Evolutionary conservation across 108 stramenopile genomes (phyloP).

Genomic region (Nitzschia sp.): DNA sequence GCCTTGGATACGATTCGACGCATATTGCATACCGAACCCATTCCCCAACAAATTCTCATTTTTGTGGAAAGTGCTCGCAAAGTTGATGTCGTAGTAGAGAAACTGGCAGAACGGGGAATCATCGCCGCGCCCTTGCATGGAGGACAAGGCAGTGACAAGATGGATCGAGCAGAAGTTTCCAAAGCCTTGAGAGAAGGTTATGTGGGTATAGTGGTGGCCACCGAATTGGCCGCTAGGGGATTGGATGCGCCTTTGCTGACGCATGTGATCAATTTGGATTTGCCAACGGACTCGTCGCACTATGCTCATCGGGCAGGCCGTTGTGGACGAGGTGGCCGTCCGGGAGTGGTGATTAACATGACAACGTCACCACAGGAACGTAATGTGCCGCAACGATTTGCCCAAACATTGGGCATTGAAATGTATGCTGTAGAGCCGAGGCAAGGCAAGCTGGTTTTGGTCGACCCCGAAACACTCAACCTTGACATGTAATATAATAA

Average conservation of each 20-base stretch:
- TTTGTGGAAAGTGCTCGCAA: constrained; percentile 83
- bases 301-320: constrained; percentile 87
- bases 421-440: constrained; percentile 75
- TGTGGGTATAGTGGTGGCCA: constrained; percentile 87
- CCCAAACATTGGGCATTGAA: constrained; percentile 61
- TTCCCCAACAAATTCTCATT: constrained; percentile 85
- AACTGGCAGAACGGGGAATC: constrained; percentile 75
- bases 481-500: neutral
- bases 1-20: constrained; percentile 77
- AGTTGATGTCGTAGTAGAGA: constrained; percentile 80
- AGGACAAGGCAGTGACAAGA: constrained; percentile 71
- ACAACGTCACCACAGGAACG: constrained; percentile 70
- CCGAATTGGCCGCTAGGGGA: constrained; percentile 88
- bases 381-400: constrained; percentile 75
- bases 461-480: constrained; percentile 33
- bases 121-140: constrained; percentile 85
- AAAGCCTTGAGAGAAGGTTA: constrained; percentile 83
- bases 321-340: constrained; percentile 87
- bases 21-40: constrained; percentile 84
- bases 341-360: constrained; percentile 85
- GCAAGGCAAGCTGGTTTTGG: constrained; percentile 63
- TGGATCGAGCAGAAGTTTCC: constrained; percentile 85
- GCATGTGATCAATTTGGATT: constrained; percentile 87
- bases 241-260: constrained; percentile 88
- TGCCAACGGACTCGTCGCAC: constrained; percentile 89